Conservation (phyloP, 805 yeast species). For the Pichia occidentalis region DNA sequence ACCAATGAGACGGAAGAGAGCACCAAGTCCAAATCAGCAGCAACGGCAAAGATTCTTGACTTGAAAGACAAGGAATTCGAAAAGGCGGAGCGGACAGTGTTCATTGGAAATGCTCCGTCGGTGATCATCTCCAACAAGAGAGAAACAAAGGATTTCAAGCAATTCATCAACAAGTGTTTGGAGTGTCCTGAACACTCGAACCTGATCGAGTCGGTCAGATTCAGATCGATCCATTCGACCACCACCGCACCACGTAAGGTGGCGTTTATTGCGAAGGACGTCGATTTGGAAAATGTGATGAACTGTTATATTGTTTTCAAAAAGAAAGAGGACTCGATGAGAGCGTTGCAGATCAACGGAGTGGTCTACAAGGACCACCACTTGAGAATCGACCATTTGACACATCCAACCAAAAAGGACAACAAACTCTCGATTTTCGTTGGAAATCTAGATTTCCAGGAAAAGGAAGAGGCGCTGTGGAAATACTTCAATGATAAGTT, state of each 20-base stretch:
- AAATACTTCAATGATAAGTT: slow-evolving; percentile 54
- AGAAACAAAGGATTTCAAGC: slow-evolving; percentile 57
- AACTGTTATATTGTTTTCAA: slow-evolving; percentile 85
- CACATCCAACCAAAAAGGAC: slow-evolving; percentile 84
- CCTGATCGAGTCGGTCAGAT: slow-evolving; percentile 66
- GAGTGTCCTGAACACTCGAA: slow-evolving; percentile 10
- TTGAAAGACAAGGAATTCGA: slow-evolving; percentile 65
- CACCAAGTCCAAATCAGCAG: slow-evolving; percentile 20
- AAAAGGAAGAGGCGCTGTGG: slow-evolving; percentile 86
- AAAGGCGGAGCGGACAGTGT: slow-evolving; percentile 78
- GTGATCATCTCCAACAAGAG: slow-evolving; percentile 58
- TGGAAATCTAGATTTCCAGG: slow-evolving; percentile 92
- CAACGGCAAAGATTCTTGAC: slow-evolving; percentile 46
- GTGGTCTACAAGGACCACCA: slow-evolving; percentile 64
- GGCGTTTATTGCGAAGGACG: slow-evolving; percentile 74
- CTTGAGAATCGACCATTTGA: slow-evolving; percentile 84
- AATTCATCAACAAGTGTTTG: slow-evolving; percentile 40
- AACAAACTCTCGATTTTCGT: slow-evolving; percentile 80
- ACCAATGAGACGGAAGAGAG: slow-evolving; percentile 21
- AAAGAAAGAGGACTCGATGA: slow-evolving; percentile 41
- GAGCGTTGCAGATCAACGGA: slow-evolving; percentile 54
- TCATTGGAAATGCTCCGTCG: slow-evolving; percentile 78
- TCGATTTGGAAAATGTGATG: slow-evolving; percentile 74
- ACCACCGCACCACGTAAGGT: slow-evolving; percentile 87
- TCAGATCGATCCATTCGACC: slow-evolving; percentile 85